Base-by-base conservation (phyloP, 192 early-diverging fungal species). In the Phlyctochytrium bullatum region DNA sequence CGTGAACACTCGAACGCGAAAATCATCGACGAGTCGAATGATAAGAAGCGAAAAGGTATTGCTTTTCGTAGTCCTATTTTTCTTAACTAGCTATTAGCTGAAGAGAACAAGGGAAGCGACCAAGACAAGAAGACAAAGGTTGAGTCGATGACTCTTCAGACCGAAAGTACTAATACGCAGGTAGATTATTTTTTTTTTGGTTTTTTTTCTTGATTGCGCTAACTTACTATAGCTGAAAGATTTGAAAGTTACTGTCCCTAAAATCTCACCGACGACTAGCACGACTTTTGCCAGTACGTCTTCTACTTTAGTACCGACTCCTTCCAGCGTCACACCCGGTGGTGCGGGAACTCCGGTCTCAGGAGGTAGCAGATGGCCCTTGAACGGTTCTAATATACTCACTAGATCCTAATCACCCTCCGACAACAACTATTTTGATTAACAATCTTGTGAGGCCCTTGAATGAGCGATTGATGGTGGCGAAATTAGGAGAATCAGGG, bases 371-470 rank as follows among this genome's bases (percentile, higher is more conserved):
- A n/a, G n/a, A n/a, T n/a, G n/a, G n/a, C n/a, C n/a, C n/a, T n/a
- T n/a, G n/a, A n/a, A n/a, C n/a, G n/a, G n/a, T n/a, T n/a, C n/a
- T n/a, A n/a, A n/a, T n/a, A n/a, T n/a, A n/a, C n/a, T n/a, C 6
- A 47, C 6, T 47, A 62, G 61, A 62, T 14, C 33, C 17, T 20
- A 62, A 62, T 34, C 12, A 62, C 20, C 33, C 61, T 6, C 52
- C 64, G 16, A 64, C 54, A 6, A 33, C 1, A 34, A 73, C 70
- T 17, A 20, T 76, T 28, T n/a, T 35, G 40, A 71, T 79, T 24
- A 16, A 32, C 20, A 74, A 74, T 29, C 74, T 80, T 58, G 54
- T 50, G 1, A n/a, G 78, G 30, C 78, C 78, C 0, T 61, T 80
- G 25, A 72, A 65, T 25, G 16, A 75, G 25, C 40, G 31, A 27